A percentile compares a stretch with the other conserved stretches of the same genome.
These are phyloP conservation scores for Aurinia saxatilis DNA, from an alignment of 345 rosid species.

Conservation along the genomic window DNA sequence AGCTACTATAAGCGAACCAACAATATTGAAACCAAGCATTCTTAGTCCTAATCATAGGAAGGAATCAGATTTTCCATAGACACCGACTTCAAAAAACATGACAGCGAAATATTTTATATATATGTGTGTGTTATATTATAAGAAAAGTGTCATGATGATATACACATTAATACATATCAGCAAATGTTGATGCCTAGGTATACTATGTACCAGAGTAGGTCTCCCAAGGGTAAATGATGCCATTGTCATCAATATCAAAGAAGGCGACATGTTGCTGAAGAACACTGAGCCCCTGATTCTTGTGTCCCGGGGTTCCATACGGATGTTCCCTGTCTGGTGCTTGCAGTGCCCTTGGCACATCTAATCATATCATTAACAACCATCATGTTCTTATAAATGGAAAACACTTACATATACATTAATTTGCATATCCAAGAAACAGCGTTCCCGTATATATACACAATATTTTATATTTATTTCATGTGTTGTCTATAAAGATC, in stretches of 20 bases:
- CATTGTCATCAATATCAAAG: constrained; percentile 70
- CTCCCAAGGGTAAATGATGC: constrained; percentile 97
- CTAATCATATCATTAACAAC: constrained; percentile 24
- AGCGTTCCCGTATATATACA: too few species aligned
- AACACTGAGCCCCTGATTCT: constrained; percentile 50
- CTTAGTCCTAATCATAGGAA: constrained; percentile 40
- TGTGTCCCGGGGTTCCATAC: constrained; percentile 63
- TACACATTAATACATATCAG: too few species aligned
- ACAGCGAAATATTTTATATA: not conserved
- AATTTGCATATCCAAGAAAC: not conserved
- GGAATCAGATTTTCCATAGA: not conserved
- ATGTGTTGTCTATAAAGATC: not conserved
- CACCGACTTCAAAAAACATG: not conserved
- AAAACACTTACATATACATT: not conserved
- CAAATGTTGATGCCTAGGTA: not conserved
- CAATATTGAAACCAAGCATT: constrained; percentile 58
- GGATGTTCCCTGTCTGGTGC: constrained; percentile 84
- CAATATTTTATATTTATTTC: not conserved
- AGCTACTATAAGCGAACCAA: constrained; percentile 48
- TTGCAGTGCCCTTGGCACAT: constrained; percentile 76
- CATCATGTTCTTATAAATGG: not conserved
- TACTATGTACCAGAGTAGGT: constrained; percentile 52
- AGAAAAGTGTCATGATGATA: too few species aligned
- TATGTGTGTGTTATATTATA: too few species aligned
- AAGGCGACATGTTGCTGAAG: constrained; percentile 92